phyloP scores from a whole-genome alignment of 768 basidiomycete genomes.

The Clathrus columnatus region DNA sequence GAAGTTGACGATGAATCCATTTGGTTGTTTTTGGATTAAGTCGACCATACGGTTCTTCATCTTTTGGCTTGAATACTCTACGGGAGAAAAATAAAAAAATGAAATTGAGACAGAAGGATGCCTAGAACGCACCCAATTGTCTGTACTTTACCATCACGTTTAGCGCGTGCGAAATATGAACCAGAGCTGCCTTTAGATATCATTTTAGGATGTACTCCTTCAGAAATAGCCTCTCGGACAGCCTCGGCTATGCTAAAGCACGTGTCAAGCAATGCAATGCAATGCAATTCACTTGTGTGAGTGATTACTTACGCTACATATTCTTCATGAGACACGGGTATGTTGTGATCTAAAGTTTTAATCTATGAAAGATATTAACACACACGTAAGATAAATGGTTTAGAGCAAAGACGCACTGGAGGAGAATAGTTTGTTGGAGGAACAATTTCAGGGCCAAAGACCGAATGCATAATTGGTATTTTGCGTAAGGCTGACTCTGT shows the following conservation, averaged over 20 bases:
- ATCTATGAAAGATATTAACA: slow-evolving; percentile 33
- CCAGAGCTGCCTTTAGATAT: slow-evolving; percentile 85
- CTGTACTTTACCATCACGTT: slow-evolving; percentile 64
- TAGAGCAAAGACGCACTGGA: slow-evolving; percentile 26
- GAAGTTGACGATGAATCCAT: slow-evolving; percentile 83
- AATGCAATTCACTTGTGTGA: background rate
- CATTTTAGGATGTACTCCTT: slow-evolving; percentile 84
- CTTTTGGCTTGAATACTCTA: slow-evolving; percentile 89
- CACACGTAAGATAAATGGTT: slow-evolving; percentile 1
- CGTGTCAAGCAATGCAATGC: slow-evolving; percentile 1
- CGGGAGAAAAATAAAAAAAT: background rate
- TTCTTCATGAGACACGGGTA: slow-evolving; percentile 63
- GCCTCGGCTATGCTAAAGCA: slow-evolving; percentile 31
- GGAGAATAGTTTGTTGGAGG: slow-evolving; percentile 26
- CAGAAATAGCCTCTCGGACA: slow-evolving; percentile 58
- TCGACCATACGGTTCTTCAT: slow-evolving; percentile 82
- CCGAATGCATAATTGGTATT: slow-evolving; percentile 71
- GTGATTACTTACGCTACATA: slow-evolving; percentile 54
- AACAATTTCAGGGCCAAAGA: slow-evolving; percentile 58
- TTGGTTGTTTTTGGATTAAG: slow-evolving; percentile 90
- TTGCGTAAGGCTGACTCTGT: slow-evolving; percentile 46
- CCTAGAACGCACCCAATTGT: slow-evolving; percentile 63
- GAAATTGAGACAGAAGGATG: background rate
- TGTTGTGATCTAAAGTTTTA: slow-evolving; percentile 76
- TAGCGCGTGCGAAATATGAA: slow-evolving; percentile 85